Conservation (phyloP, 768 basidiomycete species). For the Favolaschia claudopus region DNA sequence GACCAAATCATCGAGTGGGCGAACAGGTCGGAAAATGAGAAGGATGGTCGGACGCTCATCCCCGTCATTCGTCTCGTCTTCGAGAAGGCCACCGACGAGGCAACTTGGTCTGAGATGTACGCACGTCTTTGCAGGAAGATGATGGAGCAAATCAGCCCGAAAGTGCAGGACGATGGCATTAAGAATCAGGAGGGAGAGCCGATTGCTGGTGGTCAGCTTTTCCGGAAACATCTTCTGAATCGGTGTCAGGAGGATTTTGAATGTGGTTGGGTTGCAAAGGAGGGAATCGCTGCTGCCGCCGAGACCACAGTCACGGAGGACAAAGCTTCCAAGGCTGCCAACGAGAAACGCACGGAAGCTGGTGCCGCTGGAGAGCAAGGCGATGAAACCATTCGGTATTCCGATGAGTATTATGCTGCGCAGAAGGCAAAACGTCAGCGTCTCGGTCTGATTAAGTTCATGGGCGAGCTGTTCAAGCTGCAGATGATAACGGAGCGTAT, state of each 20-base stretch:
- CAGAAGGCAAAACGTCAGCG: slow-evolving; percentile 98
- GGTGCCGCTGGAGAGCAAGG: slow-evolving; percentile 46
- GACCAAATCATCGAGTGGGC: slow-evolving; percentile 96
- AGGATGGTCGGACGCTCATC: slow-evolving; percentile 92
- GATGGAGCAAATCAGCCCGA: slow-evolving; percentile 89
- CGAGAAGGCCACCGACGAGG: slow-evolving; percentile 97
- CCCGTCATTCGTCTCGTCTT: slow-evolving; percentile 96
- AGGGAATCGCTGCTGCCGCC: slow-evolving; percentile 86
- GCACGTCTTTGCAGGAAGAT: slow-evolving; percentile 94
- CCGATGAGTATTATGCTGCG: slow-evolving; percentile 95
- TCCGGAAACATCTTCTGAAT: slow-evolving; percentile 95
- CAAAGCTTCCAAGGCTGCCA: slow-evolving; percentile 76
- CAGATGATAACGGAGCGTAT: slow-evolving; percentile 98
- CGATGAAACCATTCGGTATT: slow-evolving; percentile 82
- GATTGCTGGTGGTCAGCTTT: slow-evolving; percentile 88
- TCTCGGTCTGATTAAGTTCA: slow-evolving; percentile 96
- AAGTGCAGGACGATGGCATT: slow-evolving; percentile 89
- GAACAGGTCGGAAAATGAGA: slow-evolving; percentile 91
- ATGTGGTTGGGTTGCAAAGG: slow-evolving; percentile 91
- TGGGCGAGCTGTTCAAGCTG: slow-evolving; percentile 98
- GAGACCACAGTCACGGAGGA: slow-evolving; percentile 87
- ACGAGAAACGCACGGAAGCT: slow-evolving; percentile 50
- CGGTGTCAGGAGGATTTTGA: slow-evolving; percentile 98
- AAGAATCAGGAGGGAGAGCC: slow-evolving; percentile 82
- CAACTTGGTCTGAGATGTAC: slow-evolving; percentile 95